Percentiles rank a stretch among this genome's conserved stretches.
Conservation (phyloP, 2,329 filamentous ascomycete genomes). For the Fusarium stilboides region DNA sequence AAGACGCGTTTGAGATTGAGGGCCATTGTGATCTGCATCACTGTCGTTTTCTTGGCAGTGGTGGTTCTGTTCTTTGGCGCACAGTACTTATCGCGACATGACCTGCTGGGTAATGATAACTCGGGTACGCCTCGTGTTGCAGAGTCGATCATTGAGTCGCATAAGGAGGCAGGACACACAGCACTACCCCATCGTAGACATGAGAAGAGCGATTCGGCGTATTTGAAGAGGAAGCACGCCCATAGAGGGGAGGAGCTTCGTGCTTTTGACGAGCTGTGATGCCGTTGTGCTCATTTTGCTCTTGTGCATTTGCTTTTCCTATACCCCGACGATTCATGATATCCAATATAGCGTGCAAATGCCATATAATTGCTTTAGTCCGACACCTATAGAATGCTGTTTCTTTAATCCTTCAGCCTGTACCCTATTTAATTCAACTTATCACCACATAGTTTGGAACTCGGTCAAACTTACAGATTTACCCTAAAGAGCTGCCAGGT, state of each 20-base stretch:
- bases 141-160: conserved; percentile 45
- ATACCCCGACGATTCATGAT: conserved; percentile 39
- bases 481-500: neutral
- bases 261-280: conserved; percentile 64
- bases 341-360: conserved; percentile 30
- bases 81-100: conserved; percentile 42
- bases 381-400: too few species aligned
- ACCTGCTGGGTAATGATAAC: conserved; percentile 20
- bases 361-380: neutral
- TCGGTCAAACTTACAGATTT: neutral
- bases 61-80: conserved; percentile 59
- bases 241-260: conserved; percentile 58
- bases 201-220: conserved; percentile 44
- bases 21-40: conserved; percentile 74
- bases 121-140: conserved; percentile 33
- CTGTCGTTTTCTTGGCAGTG: conserved; percentile 63
- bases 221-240: conserved; percentile 49
- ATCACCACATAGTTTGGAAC: neutral
- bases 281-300: conserved; percentile 10
- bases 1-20: conserved; percentile 75
- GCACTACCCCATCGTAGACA: conserved; percentile 39
- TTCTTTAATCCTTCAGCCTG: too few species aligned
- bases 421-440: neutral
- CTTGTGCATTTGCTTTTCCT: conserved; percentile 11
- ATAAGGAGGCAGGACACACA: conserved; percentile 43